Evolutionary conservation across 148 eudicot genomes (phyloP), one percentile per base, ranked within the genome.

Genomic region (Rhododendron kiyosumense): DNA sequence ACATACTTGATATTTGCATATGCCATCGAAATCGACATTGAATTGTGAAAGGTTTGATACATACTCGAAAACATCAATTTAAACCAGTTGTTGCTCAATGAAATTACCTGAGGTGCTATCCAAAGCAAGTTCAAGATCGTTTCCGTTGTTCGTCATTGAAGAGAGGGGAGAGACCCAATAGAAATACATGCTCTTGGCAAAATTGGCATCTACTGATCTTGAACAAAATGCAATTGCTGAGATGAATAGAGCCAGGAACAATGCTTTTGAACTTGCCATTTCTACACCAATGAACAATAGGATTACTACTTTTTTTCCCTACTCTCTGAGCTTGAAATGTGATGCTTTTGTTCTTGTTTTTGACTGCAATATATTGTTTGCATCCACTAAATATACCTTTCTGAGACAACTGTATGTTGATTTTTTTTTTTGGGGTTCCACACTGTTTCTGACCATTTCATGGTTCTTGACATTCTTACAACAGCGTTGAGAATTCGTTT

Each of bases 111-210:
- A 90, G 79, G 48, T 32, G 59, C 65, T 78, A 84, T 91, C 89
- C 67, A 91, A 69, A 67, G 74, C 84, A 41, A 93, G 94, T 22
- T 89, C 82, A 79, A 88, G 86, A 79, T 84, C 86, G 45, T 93
- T 93, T 1, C 92, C 89, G 73, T 81, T 28, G 76, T 83, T 85
- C 4, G 38, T 78, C 41, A 88, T 79, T 1, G 77, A 78, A 79
- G 92, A 83, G 14, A 87, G 90, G 1, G 82, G 75, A 80, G 88
- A 86, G 51, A 90, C 92, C 96, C 96, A 93, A 74, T 89, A 84
- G 89, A 91, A 85, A 57, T 77, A 86, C 82, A 88, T 85, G 71
- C 59, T 71, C 14, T 87, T 86, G 7, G 69, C 69, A 32, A 91
- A 52, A 4, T 82, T 84, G 59, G 92, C 96, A 26, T 85, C 75